phyloP scores from a whole-genome alignment of 1,284 basidiomycete species.

The Pascua sp. region DNA sequence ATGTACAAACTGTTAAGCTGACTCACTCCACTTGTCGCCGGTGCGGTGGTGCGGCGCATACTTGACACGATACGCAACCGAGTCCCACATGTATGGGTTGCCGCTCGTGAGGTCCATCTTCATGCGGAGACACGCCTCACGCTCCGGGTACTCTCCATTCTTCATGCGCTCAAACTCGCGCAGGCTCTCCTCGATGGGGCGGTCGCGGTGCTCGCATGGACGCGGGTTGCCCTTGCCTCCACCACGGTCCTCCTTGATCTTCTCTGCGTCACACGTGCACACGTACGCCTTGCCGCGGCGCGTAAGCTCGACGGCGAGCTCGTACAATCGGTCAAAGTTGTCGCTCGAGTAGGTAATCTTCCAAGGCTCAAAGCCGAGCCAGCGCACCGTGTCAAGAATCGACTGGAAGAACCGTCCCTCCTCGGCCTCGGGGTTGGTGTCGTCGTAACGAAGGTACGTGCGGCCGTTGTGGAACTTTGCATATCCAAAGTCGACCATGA shows the following conservation, averaged over 20 bases:
- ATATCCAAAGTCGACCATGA: conserved; percentile 97
- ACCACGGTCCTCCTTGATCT: conserved; percentile 83
- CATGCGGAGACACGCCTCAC: conserved; percentile 91
- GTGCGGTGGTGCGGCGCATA: conserved; percentile 91
- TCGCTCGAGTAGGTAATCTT: conserved; percentile 99
- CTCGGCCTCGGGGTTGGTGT: conserved; percentile 98
- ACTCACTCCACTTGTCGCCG: conserved; percentile 72
- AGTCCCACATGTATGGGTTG: conserved; percentile 99
- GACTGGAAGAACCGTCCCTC: conserved; percentile 95
- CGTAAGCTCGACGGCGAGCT: conserved; percentile 87
- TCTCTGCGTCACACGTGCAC: conserved; percentile 91
- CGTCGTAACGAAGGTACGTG: conserved; percentile 90
- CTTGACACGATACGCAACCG: conserved; percentile 93
- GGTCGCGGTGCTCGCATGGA: conserved; percentile 79
- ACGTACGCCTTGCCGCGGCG: conserved; percentile 90
- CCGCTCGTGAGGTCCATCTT: conserved; percentile 91
- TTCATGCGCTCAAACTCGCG: conserved; percentile 90
- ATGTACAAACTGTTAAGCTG: conserved; percentile 24
- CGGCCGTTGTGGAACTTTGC: conserved; percentile 86
- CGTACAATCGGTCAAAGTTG: conserved; percentile 86
- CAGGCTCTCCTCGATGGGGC: conserved; percentile 81
- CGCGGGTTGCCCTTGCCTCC: conserved; percentile 76
- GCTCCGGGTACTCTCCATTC: conserved; percentile 81
- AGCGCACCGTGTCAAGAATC: conserved; percentile 90
- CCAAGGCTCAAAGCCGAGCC: conserved; percentile 98